Percentiles rank a stretch among this genome's conserved stretches.
These are phyloP conservation scores for Flagelloscypha sp. DNA, from an alignment of 768 basidiomycete genomes.

Conservation along the genomic window DNA sequence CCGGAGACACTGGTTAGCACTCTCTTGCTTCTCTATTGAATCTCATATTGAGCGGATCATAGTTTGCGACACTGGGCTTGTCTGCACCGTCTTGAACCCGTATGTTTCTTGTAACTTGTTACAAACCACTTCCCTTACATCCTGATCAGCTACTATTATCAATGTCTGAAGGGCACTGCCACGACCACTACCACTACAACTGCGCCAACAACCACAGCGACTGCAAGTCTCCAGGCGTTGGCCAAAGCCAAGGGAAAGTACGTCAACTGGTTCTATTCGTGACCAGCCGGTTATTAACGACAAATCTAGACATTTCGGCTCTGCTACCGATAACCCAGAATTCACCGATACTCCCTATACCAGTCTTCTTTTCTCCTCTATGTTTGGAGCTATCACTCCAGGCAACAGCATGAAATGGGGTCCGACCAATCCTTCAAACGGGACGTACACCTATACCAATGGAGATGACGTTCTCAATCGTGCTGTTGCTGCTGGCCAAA, in stretches of 20 bases:
- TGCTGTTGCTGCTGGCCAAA: slow-evolving; percentile 36
- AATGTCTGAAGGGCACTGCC: slow-evolving; percentile 27
- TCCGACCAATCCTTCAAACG: slow-evolving; percentile 41
- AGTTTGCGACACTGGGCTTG: slow-evolving; percentile 31
- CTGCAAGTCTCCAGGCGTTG: slow-evolving; percentile 15
- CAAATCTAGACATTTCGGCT: slow-evolving; percentile 42
- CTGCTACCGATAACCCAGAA: slow-evolving; percentile 41
- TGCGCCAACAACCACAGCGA: slow-evolving; percentile 14
- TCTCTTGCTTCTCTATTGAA: background rate
- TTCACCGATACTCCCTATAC: slow-evolving; percentile 35
- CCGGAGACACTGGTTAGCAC: slow-evolving; percentile 19
- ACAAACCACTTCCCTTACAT: too few relatives aligned
- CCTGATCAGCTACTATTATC: slow-evolving; percentile 35
- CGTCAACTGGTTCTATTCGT: slow-evolving; percentile 20
- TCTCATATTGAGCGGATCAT: slow-evolving; percentile 16
- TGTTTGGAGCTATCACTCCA: slow-evolving; percentile 41
- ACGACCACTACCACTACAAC: slow-evolving; percentile 8
- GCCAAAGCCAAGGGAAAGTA: slow-evolving; percentile 23
- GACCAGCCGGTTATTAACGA: slow-evolving; percentile 34
- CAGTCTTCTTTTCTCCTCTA: slow-evolving; percentile 24
- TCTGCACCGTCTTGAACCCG: slow-evolving; percentile 28
- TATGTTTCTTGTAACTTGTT: too few relatives aligned
- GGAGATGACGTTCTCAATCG: slow-evolving; percentile 38
- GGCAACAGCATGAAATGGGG: slow-evolving; percentile 55
- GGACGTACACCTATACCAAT: slow-evolving; percentile 35